phyloP scores from a whole-genome alignment of 1,284 basidiomycete genomes.

The Melanopsichium pennsylvanicum region DNA sequence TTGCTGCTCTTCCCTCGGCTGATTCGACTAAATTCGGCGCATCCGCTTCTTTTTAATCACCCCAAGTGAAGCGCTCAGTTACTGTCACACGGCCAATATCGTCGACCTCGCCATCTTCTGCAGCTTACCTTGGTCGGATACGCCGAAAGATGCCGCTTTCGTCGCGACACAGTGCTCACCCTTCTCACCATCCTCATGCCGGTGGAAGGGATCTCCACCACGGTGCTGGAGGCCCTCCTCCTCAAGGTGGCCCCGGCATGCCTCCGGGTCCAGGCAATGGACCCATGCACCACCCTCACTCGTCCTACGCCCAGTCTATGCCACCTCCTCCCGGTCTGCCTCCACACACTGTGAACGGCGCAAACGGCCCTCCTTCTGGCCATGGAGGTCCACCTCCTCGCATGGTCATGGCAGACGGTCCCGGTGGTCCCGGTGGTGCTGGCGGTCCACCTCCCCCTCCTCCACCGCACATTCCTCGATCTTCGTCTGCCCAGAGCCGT shows the following conservation, averaged over 20 bases:
- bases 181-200: slow-evolving; percentile 41
- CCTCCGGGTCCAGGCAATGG: slow-evolving; percentile 27
- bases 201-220: slow-evolving; percentile 29
- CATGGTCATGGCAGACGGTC: slow-evolving; percentile 40
- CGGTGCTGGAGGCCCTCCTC: slow-evolving; percentile 19
- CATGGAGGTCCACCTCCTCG: slow-evolving; percentile 32
- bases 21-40: too few relatives aligned
- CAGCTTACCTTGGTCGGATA: not conserved
- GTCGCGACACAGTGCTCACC: slow-evolving; percentile 34
- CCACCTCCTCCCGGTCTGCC: slow-evolving; percentile 41
- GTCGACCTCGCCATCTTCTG: slow-evolving; percentile 2
- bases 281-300: slow-evolving; percentile 44
- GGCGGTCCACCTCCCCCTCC: slow-evolving; percentile 33
- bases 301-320: slow-evolving; percentile 43
- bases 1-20: too few relatives aligned
- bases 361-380: slow-evolving; percentile 26
- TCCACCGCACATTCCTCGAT: slow-evolving; percentile 43
- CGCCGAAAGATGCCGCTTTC: slow-evolving; percentile 31
- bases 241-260: slow-evolving; percentile 30
- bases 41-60: too few relatives aligned
- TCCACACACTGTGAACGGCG: slow-evolving; percentile 42
- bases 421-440: slow-evolving; percentile 18
- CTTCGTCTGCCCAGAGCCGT: slow-evolving; percentile 40
- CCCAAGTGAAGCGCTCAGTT: too few relatives aligned
- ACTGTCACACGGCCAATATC: too few relatives aligned